Base-by-base conservation (phyloP, 352 stramenopile genomes). In the Globisporangium apiculatum region DNA sequence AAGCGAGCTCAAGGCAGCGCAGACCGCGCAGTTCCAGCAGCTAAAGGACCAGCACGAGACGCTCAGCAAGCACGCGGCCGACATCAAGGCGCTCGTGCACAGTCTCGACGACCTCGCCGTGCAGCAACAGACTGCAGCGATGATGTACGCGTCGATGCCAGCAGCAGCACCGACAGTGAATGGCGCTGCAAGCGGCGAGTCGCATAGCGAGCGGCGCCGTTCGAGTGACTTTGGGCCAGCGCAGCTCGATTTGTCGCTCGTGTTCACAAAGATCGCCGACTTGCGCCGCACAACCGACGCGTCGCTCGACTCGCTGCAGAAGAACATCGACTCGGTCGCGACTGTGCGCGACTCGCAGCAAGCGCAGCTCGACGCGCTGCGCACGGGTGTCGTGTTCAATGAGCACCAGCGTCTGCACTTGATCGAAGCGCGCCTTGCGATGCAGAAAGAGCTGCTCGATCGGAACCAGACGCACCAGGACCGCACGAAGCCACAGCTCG, bases 241-340 rank as follows among this genome's bases (percentile, higher is more conserved):
- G 0, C 74, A 83, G 52, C 67, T 89, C 1, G 80, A 91, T 69
- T 58, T 93, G 35, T 93, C 83, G 47, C 65, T 93, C 17, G 80
- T 93, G 47, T 93, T 93, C 55, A 83, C 80, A 15, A 91, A 89
- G 53, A 82, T 91, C 53, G 72, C 80, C 0, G 83, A 91, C 40
- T 54, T 93, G 56, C 75, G 79, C 0, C 71, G 79, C 15, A 67
- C 73, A 7, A 89, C 79, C 5, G 75, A 88, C 60, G 73, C 73
- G 2, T 84, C 79, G 2, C 57, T 90, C 7, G 78, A 74, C 15
- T 68, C 72, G 11, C 65, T 90, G 31, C 73, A 86, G 47, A 62
- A 79, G 57, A 75, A 65, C 43, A 69, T 93, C 18, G 67, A 72
- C 12, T 66, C 69, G 12, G 57, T 83, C 8, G 66, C 65, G 14